These are phyloP conservation scores for Aulographum hederae DNA, from an alignment of 2,329 filamentous ascomycete genomes.

Conservation along the genomic window DNA sequence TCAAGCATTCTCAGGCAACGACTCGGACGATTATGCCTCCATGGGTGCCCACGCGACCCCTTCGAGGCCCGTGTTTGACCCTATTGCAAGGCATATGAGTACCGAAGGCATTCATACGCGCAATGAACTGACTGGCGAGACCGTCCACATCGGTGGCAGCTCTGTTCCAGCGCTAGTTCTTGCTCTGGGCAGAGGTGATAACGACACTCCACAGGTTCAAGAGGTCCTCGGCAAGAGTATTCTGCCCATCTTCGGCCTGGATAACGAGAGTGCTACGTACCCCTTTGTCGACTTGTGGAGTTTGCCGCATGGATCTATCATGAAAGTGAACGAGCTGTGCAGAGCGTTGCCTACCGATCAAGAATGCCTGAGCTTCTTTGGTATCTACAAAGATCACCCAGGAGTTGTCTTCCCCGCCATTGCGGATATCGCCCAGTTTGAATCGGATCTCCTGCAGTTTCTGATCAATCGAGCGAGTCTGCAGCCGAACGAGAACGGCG, in stretches of 20 bases:
- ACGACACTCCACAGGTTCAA: constrained; percentile 32
- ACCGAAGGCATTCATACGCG: constrained; percentile 40
- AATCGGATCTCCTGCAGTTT: constrained; percentile 34
- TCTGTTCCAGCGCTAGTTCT: constrained; percentile 44
- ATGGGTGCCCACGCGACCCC: constrained; percentile 6
- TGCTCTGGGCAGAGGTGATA: constrained; percentile 24
- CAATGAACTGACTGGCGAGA: constrained; percentile 40
- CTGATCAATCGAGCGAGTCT: constrained; percentile 30
- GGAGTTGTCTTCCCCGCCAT: constrained; percentile 43
- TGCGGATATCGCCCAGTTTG: constrained; percentile 35
- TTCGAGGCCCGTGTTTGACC: constrained; percentile 12
- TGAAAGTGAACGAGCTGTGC: constrained; percentile 38
- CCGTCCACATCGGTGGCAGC: constrained; percentile 41
- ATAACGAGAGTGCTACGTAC: constrained; percentile 46
- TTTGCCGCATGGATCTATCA: constrained; percentile 36
- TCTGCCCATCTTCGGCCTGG: constrained; percentile 41
- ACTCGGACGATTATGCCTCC: background rate
- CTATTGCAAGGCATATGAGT: constrained; percentile 18
- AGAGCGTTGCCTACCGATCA: constrained; percentile 39
- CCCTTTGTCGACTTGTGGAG: constrained; percentile 48
- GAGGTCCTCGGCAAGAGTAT: constrained; percentile 42
- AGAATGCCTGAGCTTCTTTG: constrained; percentile 36
- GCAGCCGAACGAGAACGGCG: constrained; percentile 20
- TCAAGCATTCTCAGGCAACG: background rate
- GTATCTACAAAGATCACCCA: constrained; percentile 37